A percentile compares a stretch with the other conserved stretches of the same genome.
Evolutionary conservation across 2,329 filamentous ascomycete genomes (phyloP).

Genomic region (Cladosporium oxysporum): DNA sequence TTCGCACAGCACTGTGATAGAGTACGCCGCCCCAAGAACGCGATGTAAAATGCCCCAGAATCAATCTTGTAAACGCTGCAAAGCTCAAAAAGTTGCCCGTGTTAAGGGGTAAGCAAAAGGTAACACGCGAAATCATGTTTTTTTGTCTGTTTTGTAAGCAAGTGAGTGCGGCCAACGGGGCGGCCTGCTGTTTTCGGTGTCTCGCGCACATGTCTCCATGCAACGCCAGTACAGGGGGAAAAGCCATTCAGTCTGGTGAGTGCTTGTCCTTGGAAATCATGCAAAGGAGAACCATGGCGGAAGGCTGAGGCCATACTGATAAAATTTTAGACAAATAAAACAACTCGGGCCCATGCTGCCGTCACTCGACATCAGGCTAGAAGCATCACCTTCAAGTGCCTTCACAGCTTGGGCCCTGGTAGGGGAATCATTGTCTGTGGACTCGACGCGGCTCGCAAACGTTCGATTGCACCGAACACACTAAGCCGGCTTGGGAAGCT

Average conservation of each 20-base stretch:
- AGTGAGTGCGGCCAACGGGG: background rate
- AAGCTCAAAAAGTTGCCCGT: background rate
- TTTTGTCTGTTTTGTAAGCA: background rate
- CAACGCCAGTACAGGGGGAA: background rate
- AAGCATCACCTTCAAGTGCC: slow-evolving; percentile 16
- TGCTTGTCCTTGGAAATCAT: background rate
- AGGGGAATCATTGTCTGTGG: background rate
- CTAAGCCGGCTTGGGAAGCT: slow-evolving; percentile 58
- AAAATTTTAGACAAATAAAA: background rate
- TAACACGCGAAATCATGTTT: background rate
- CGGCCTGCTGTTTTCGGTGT: background rate
- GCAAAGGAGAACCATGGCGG: too few relatives aligned
- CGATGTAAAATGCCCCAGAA: background rate
- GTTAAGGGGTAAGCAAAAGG: background rate
- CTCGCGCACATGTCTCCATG: background rate
- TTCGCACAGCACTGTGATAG: background rate
- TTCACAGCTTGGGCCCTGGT: background rate
- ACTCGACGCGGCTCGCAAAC: background rate
- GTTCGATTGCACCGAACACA: background rate
- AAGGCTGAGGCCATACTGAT: too few relatives aligned
- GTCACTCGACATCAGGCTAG: background rate
- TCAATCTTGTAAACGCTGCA: background rate
- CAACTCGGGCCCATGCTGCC: background rate
- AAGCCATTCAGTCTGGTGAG: background rate
- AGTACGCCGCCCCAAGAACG: background rate